These are phyloP conservation scores for Nitzschia inconspicua DNA, from an alignment of 108 stramenopile genomes.

Conservation along the genomic window DNA sequence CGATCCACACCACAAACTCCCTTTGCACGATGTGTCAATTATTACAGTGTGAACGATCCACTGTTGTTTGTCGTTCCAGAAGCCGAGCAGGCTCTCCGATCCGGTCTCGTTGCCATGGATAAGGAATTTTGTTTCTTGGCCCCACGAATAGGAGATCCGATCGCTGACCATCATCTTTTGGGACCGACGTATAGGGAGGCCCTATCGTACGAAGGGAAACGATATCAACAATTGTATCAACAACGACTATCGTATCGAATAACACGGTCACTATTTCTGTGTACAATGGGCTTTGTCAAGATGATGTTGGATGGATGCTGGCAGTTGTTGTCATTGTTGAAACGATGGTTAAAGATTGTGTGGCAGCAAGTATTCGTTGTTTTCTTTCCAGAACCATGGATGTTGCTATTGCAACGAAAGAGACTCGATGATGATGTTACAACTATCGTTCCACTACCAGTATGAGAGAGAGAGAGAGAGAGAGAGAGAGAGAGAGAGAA, in stretches of 20 bases:
- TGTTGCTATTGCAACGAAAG: too few species aligned
- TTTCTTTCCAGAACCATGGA: too few species aligned
- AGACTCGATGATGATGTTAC: too few species aligned
- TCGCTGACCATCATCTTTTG: slow-evolving; percentile 73
- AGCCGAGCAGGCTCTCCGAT: slow-evolving; percentile 67
- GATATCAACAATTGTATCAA: slow-evolving; percentile 58
- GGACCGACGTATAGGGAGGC: slow-evolving; percentile 80
- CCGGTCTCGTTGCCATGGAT: slow-evolving; percentile 51
- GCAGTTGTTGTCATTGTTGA: too few species aligned
- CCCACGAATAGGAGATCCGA: slow-evolving; percentile 68
- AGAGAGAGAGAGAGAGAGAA: too few species aligned
- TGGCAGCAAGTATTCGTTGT: too few species aligned
- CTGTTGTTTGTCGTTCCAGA: slow-evolving; percentile 71
- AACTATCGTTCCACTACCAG: too few species aligned
- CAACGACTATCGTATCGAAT: neutral
- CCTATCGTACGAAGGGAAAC: slow-evolving; percentile 74
- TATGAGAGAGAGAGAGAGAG: too few species aligned
- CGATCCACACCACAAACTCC: slow-evolving; percentile 62
- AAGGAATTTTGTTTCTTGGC: slow-evolving; percentile 64
- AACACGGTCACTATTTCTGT: too few species aligned
- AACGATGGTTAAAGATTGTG: too few species aligned
- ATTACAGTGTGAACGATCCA: slow-evolving; percentile 88
- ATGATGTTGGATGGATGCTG: too few species aligned
- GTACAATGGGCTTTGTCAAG: too few species aligned
- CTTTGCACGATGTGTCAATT: slow-evolving; percentile 81